Conservation (phyloP, 2,329 filamentous ascomycete genomes). For the Colletotrichum lindemuthianum region DNA sequence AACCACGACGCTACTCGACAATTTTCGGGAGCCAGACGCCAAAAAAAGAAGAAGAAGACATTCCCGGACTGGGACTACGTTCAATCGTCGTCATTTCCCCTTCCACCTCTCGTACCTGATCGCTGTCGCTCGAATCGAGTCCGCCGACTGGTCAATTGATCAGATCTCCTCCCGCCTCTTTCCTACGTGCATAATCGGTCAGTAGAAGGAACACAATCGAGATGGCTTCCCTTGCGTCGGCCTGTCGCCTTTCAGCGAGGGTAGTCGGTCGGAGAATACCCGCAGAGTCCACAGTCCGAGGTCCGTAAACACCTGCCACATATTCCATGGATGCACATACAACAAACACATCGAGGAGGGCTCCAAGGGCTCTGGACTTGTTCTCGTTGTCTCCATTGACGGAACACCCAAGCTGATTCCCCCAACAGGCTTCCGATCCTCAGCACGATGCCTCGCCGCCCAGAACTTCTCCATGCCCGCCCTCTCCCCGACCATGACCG, state of each 20-base stretch:
- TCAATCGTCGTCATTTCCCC: neutral
- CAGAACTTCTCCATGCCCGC: constrained; percentile 93
- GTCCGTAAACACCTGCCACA: constrained; percentile 53
- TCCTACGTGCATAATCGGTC: constrained; percentile 1
- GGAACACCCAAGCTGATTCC: constrained; percentile 17
- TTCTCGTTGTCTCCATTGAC: neutral
- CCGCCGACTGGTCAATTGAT: neutral
- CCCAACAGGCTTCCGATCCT: constrained; percentile 70
- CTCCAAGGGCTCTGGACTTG: too few species aligned
- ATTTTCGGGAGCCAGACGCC: constrained; percentile 9
- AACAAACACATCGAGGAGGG: too few species aligned
- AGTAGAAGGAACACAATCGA: constrained; percentile 13
- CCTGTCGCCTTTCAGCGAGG: constrained; percentile 71
- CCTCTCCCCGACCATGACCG: constrained; percentile 92
- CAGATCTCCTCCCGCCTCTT: neutral
- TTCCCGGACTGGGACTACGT: constrained; percentile 10
- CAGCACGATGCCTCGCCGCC: constrained; percentile 72
- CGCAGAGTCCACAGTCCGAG: constrained; percentile 65
- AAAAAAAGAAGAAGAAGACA: constrained; percentile 11
- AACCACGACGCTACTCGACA: constrained; percentile 13
- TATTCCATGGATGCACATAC: neutral
- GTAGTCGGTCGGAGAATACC: constrained; percentile 64
- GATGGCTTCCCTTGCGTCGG: constrained; percentile 75
- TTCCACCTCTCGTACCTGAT: neutral
- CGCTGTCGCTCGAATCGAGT: neutral